phyloP scores from a whole-genome alignment of 441 rosid species.

The Brassica hybrid region DNA sequence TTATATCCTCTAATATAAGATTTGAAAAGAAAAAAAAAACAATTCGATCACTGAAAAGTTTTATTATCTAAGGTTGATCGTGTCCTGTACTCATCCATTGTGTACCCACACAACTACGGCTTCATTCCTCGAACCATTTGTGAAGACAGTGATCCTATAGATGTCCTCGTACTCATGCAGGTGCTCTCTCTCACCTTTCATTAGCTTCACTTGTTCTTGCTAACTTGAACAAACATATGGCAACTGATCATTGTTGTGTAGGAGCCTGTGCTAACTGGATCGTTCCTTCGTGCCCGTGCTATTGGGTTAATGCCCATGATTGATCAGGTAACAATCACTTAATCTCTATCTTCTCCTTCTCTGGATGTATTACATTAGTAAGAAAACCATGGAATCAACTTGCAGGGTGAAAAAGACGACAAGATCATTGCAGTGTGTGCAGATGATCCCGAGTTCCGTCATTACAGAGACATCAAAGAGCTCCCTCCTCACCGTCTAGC shows the following conservation, averaged over 20 bases:
- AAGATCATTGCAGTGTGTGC: slow-evolving; percentile 98
- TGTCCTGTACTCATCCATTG: slow-evolving; percentile 94
- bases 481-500: slow-evolving; percentile 98
- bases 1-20: neutral
- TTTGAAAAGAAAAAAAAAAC: neutral
- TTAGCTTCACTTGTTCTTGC: slow-evolving; percentile 16
- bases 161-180: slow-evolving; percentile 96
- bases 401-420: slow-evolving; percentile 97
- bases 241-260: slow-evolving; percentile 33
- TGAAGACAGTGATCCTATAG: slow-evolving; percentile 98
- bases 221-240: neutral
- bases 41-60: neutral
- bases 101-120: slow-evolving; percentile 99
- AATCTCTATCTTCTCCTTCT: neutral
- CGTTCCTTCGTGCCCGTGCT: slow-evolving; percentile 96
- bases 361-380: neutral
- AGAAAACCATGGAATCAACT: slow-evolving; percentile 20
- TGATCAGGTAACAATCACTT: slow-evolving; percentile 63
- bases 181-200: slow-evolving; percentile 43
- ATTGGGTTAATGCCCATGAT: slow-evolving; percentile 99
- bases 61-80: slow-evolving; percentile 76
- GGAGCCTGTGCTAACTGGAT: slow-evolving; percentile 95
- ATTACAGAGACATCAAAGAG: slow-evolving; percentile 89
- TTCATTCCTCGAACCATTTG: slow-evolving; percentile 95
- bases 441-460: slow-evolving; percentile 98